Evolutionary conservation across 2,329 filamentous ascomycete genomes (phyloP), one percentile per base, ranked within the genome.

Genomic region (Beauveria australis): DNA sequence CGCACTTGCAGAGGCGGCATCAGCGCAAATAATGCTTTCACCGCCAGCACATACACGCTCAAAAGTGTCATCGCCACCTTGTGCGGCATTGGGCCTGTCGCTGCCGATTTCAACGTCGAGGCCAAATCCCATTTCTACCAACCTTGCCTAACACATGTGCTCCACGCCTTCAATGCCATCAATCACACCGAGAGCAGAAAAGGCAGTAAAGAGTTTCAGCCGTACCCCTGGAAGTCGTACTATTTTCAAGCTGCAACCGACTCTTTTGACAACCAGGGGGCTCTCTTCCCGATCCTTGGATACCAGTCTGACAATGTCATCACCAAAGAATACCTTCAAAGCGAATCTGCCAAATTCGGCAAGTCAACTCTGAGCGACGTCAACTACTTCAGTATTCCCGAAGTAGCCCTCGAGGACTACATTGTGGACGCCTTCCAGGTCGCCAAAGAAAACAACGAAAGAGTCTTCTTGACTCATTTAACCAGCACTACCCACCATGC

Each of bases 11-110:
- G 71, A 0, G 76, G 77, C 33, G 77, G 77, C 14, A 68, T 79
- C 58, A 76, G 68, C 24, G 72, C 72, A 54, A 76, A 73, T 16
- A 74, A 73, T 30, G 76, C 73, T 2, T 73, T 73, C 46, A 78
- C 77, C 0, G 69, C 75, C 0, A 69, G 71, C 5, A 78, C 76
- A 0, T 78, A 78, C 41, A 79, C 77, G 0, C 67, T 78, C 33
- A 79, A 79, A 66, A 78, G 75, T 57, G 61, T 79, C n/a, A 68
- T 71, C 0, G 76, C 72, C 3, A 75, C 73, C 8, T 59, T 78
- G 6, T 79, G 77, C 47, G 77, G 77, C 5, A 64, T 78, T 22
- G 69, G 68, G 0, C 76, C 77, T 0, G 62, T 79, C 14, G 70
- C 76, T 3, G 72, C 70, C 1, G 76, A 78, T 37, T 76, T 76